Conservation (phyloP, 345 rosid species). For the Aegle marmelos region DNA sequence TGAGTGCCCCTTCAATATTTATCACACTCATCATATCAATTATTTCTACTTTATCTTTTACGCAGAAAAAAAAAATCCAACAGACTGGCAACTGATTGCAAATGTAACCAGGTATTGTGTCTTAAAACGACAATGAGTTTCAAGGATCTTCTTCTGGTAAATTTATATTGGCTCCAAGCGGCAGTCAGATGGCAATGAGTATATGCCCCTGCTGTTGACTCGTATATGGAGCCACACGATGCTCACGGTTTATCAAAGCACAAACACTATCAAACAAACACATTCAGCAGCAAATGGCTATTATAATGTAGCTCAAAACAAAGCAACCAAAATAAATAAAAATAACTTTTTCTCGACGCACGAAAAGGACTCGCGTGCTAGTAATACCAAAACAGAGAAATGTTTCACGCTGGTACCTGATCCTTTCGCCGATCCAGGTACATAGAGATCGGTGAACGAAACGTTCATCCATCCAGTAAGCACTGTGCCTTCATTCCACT, state of each 20-base stretch:
- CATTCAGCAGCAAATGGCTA: too few species aligned
- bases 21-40: not conserved
- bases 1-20: conserved; percentile 15
- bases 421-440: not conserved
- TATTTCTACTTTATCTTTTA: not conserved
- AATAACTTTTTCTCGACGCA: too few species aligned
- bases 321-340: too few species aligned
- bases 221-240: conserved; percentile 28
- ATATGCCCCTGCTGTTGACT: conserved; percentile 41
- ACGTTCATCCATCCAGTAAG: not conserved
- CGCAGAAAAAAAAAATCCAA: not conserved
- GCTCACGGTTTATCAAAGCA: not conserved
- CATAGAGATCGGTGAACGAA: not conserved
- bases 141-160: conserved; percentile 26
- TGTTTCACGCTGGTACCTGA: not conserved
- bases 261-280: not conserved
- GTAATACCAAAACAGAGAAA: not conserved
- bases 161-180: conserved; percentile 40
- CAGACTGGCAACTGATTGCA: not conserved
- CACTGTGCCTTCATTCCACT: not conserved
- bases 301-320: too few species aligned
- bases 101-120: conserved; percentile 23
- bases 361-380: not conserved
- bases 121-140: conserved; percentile 26
- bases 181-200: conserved; percentile 36